These are phyloP conservation scores for Paramecium biaurelia DNA, from an alignment of 73 alveolate genomes.

Conservation along the genomic window DNA sequence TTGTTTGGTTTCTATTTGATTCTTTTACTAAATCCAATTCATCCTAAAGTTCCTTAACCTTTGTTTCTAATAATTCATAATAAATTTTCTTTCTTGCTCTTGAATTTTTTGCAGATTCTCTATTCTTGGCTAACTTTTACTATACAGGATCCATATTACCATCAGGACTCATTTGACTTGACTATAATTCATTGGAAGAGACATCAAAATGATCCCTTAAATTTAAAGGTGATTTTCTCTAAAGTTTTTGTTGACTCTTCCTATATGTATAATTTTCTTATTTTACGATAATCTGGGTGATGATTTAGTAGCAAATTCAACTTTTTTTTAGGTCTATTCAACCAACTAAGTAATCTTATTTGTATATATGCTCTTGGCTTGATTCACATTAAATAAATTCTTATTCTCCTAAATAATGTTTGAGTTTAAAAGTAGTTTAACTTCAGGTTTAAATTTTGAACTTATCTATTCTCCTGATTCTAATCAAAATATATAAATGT, in stretches of 20 bases:
- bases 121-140: slow-evolving; percentile 49
- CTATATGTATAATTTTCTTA: not conserved
- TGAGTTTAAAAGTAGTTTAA: not conserved
- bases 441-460: not conserved
- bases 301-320: not conserved
- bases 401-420: not conserved
- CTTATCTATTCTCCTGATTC: slow-evolving; percentile 19
- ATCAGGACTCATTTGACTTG: not conserved
- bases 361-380: slow-evolving; percentile 4
- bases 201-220: not conserved
- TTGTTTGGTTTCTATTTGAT: not conserved
- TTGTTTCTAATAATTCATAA: slow-evolving; percentile 60
- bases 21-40: slow-evolving; percentile 50
- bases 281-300: not conserved
- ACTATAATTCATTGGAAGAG: not conserved
- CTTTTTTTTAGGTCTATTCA: not conserved
- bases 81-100: slow-evolving; percentile 61
- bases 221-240: not conserved
- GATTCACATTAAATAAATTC: not conserved
- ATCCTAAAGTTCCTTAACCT: slow-evolving; percentile 27
- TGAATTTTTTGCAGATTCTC: slow-evolving; percentile 54
- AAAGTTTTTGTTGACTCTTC: not conserved
- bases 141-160: slow-evolving; percentile 17
- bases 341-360: slow-evolving; percentile 12
- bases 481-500: not conserved